A percentile compares a stretch with the other conserved stretches of the same genome.
Evolutionary conservation across 768 basidiomycete species (phyloP).

Genomic region (Favolaschia claudopus): DNA sequence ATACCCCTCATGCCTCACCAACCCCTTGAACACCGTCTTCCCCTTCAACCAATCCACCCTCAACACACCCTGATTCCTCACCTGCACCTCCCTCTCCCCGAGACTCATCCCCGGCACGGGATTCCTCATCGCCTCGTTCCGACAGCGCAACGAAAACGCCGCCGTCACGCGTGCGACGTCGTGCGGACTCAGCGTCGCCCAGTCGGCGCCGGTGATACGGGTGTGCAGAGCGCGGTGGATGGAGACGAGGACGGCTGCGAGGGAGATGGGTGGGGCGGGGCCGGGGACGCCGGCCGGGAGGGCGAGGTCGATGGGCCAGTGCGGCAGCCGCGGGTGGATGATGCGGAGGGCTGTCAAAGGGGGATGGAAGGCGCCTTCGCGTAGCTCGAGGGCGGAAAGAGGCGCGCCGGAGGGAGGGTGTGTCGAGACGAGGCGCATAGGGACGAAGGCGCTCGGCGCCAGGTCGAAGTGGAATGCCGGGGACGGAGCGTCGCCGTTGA

Average conservation of each 20-base stretch:
- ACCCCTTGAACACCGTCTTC: not conserved
- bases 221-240: constrained; percentile 21
- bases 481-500: constrained; percentile 42
- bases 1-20: too few relatives aligned
- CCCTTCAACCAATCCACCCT: not conserved
- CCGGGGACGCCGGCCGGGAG: not conserved
- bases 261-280: constrained; percentile 13
- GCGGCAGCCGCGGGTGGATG: constrained; percentile 45
- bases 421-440: not conserved
- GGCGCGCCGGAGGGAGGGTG: not conserved
- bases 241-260: constrained; percentile 17
- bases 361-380: constrained; percentile 48
- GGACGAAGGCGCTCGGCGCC: constrained; percentile 27
- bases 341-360: constrained; percentile 47
- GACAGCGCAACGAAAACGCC: constrained; percentile 16
- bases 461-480: constrained; percentile 49
- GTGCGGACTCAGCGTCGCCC: constrained; percentile 39
- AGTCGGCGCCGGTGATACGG: constrained; percentile 33
- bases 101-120: not conserved
- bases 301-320: constrained; percentile 51
- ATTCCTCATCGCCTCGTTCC: constrained; percentile 3
- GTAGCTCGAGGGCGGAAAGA: constrained; percentile 32
- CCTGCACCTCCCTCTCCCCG: not conserved
- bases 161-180: constrained; percentile 26
- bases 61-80: not conserved